Evolutionary conservation across 1,139 yeast species (phyloP).

Genomic region (Citeromyces hawaiiensis): DNA sequence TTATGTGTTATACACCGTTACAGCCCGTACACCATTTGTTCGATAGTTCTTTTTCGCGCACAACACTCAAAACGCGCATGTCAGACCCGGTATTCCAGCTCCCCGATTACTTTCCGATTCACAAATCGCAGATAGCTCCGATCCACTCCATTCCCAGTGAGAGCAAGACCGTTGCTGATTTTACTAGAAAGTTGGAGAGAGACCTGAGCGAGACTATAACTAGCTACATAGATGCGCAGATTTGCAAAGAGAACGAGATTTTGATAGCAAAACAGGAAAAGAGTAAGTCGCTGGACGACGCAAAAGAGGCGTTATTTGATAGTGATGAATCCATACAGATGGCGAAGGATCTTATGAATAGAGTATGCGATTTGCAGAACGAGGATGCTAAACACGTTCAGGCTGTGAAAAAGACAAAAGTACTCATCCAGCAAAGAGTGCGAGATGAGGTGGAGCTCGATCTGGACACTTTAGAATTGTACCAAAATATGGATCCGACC

Average conservation of each 20-base stretch:
- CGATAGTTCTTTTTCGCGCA: no score
- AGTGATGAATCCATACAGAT: not conserved
- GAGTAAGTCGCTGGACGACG: not conserved
- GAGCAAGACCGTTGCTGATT: not conserved
- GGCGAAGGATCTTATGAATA: not conserved
- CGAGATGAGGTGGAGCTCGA: conserved; percentile 1
- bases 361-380: not conserved
- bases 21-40: no score
- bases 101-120: conserved; percentile 1
- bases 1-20: no score
- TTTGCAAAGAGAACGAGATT: not conserved
- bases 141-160: not conserved
- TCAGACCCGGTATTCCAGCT: not conserved
- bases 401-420: conserved; percentile 1
- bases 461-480: not conserved
- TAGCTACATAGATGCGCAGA: not conserved
- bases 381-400: not conserved
- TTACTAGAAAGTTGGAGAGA: not conserved
- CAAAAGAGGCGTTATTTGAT: not conserved
- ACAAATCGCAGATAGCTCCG: not conserved
- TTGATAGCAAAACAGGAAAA: not conserved
- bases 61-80: not conserved
- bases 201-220: not conserved
- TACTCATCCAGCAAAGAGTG: not conserved
- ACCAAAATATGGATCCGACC: not conserved